Conservation (phyloP, 495 filamentous ascomycete species). For the Cladorrhinum samala region DNA sequence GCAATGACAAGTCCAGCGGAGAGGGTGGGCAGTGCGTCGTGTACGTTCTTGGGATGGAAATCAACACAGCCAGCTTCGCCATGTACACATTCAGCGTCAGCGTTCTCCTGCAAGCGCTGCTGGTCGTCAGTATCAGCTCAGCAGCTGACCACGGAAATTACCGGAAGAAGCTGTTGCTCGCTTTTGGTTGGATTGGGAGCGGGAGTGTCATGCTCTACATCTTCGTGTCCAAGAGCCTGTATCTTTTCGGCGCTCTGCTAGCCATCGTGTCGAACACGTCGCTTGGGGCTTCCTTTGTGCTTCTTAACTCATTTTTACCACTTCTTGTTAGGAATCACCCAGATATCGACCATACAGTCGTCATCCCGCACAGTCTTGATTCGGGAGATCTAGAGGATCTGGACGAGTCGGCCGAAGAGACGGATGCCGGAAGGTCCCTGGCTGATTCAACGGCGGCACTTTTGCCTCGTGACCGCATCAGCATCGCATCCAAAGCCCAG, state of each 20-base stretch:
- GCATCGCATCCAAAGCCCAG: constrained; percentile 26
- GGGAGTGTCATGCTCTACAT: constrained; percentile 85
- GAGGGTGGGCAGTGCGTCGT: constrained; percentile 72
- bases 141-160: constrained; percentile 94
- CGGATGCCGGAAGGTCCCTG: constrained; percentile 11
- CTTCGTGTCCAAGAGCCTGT: constrained; percentile 62
- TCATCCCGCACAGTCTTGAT: not conserved
- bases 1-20: constrained; percentile 28
- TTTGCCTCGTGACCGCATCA: constrained; percentile 30
- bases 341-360: constrained; percentile 32
- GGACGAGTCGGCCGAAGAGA: constrained; percentile 9
- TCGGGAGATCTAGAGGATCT: not conserved
- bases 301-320: constrained; percentile 78
- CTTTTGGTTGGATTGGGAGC: constrained; percentile 76
- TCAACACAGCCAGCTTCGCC: constrained; percentile 95
- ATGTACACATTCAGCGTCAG: constrained; percentile 97
- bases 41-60: constrained; percentile 70
- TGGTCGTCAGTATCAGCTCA: constrained; percentile 93
- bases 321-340: constrained; percentile 76
- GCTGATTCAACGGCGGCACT: constrained; percentile 42
- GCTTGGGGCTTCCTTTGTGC: constrained; percentile 78
- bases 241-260: constrained; percentile 72
- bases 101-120: constrained; percentile 77
- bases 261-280: constrained; percentile 89
- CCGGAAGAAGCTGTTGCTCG: constrained; percentile 77